Base-by-base conservation (phyloP, 768 basidiomycete genomes). In the Pluteus cervinus region DNA sequence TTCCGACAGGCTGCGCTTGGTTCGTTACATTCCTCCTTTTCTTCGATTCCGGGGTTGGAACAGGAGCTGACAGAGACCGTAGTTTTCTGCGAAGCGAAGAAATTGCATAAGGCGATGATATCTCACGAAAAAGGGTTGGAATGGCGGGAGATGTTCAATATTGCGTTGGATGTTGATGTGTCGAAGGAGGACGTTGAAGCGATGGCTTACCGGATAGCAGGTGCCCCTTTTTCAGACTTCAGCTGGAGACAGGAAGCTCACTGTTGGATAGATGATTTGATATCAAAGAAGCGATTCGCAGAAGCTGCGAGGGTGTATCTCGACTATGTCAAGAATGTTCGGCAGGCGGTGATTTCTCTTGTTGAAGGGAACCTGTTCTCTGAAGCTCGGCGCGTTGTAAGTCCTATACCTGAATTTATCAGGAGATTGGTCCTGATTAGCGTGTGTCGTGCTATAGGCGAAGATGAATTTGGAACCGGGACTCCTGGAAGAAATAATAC, bases 61-160 rank as follows among this genome's bases (percentile, higher is more conserved):
- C 39, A 15, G 42, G 46, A 24, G 36, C 12, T 29, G n/a, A n/a
- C 29, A 22, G 20, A 14, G 41, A 49, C 23, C 36, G 1, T 46
- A 88, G 93, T 81, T 0, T 96, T 92, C 60, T 57, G 74, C 0
- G 75, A 88, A 45, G 88, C 86, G 6, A 56, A 61, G 4, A 67
- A 75, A 37, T 60, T 65, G 1, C 53, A 67, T 4, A 91, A 89
- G 43, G 89, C 93, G 1, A 80, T 99, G 75, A 68, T 83, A 7
- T 81, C 93, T 0, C 79, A 92, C 50, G 93, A 97, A 57, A 83
- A 81, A 39, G 85, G 86, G 0, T 63, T 90, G 22, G 76, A 85
- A 37, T 99, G 94, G 94, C 81, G 85, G 50, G 90, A 93, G 46
- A 65, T 96, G 1, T 97, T 99, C 56, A 80, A 86, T 17, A 63